Percentiles rank a stretch among this genome's conserved stretches.
phyloP scores from a whole-genome alignment of 73 alveolate species.

The Uronychia binucleata region DNA sequence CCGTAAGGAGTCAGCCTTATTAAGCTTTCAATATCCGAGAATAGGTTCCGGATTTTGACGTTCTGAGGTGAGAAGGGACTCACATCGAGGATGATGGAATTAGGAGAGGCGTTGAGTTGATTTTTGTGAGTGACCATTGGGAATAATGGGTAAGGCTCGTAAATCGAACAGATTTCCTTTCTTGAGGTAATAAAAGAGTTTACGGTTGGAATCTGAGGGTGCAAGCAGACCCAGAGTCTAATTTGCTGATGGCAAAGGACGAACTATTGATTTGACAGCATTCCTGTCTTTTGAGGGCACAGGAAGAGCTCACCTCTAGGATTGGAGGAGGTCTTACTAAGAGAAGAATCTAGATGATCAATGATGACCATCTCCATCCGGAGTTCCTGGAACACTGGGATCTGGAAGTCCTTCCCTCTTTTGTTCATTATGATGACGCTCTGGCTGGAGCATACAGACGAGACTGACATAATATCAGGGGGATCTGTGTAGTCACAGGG shows the following conservation, averaged over 20 bases:
- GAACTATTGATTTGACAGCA: not conserved
- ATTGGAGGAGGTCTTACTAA: not conserved
- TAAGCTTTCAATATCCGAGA: conserved; percentile 21
- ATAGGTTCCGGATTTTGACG: conserved; percentile 11
- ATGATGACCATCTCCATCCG: not conserved
- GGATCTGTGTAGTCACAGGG: conserved; percentile 19
- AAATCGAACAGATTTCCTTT: not conserved
- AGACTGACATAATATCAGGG: not conserved
- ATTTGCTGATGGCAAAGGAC: not conserved
- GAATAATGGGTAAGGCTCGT: not conserved
- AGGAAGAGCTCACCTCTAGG: not conserved
- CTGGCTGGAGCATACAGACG: not conserved
- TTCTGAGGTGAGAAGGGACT: conserved; percentile 7
- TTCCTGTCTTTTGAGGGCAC: conserved; percentile 21
- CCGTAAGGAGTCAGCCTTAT: conserved; percentile 31
- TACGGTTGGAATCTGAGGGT: not conserved
- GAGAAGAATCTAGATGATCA: not conserved
- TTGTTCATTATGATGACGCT: not conserved
- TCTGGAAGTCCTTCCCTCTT: not conserved
- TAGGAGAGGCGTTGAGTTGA: conserved; percentile 6
- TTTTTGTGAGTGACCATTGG: not conserved
- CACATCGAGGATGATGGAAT: conserved; percentile 18
- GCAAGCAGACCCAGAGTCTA: conserved; percentile 7
- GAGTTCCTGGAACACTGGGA: not conserved
- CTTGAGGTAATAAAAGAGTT: too few relatives aligned